These are phyloP conservation scores for Mentha longifolia DNA, from an alignment of 257 asterid genomes.

Conservation along the genomic window DNA sequence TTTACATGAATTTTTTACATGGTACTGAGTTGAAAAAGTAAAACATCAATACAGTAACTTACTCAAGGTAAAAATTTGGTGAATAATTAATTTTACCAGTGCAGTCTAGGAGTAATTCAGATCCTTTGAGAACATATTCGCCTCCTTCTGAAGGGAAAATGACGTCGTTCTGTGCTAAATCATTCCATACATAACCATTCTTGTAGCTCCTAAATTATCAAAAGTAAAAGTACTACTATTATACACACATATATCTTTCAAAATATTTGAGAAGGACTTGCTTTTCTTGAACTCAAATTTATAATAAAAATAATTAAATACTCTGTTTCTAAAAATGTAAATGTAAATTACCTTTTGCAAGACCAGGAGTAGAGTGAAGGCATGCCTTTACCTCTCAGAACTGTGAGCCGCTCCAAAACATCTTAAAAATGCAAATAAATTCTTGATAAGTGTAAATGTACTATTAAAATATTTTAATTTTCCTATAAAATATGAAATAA, in stretches of 20 bases:
- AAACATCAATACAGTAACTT: background rate
- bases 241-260: too few species aligned
- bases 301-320: too few species aligned
- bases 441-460: background rate
- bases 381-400: conserved; percentile 84
- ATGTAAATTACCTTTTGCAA: conserved; percentile 63
- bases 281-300: background rate
- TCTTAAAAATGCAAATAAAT: conserved; percentile 45
- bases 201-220: conserved; percentile 69
- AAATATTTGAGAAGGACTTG: background rate
- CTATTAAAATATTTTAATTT: too few species aligned
- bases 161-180: conserved; percentile 65
- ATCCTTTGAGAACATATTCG: conserved; percentile 89
- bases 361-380: conserved; percentile 96
- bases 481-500: too few species aligned
- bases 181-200: conserved; percentile 95
- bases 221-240: too few species aligned
- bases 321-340: background rate
- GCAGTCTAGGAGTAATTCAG: conserved; percentile 57
- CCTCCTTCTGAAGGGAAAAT: conserved; percentile 80
- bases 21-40: background rate
- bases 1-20: background rate
- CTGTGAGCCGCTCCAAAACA: conserved; percentile 67
- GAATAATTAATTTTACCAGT: conserved; percentile 38
- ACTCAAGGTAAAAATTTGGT: too few species aligned